Base-by-base conservation (phyloP, 306 rosid genomes). In the Castanospermum australe region DNA sequence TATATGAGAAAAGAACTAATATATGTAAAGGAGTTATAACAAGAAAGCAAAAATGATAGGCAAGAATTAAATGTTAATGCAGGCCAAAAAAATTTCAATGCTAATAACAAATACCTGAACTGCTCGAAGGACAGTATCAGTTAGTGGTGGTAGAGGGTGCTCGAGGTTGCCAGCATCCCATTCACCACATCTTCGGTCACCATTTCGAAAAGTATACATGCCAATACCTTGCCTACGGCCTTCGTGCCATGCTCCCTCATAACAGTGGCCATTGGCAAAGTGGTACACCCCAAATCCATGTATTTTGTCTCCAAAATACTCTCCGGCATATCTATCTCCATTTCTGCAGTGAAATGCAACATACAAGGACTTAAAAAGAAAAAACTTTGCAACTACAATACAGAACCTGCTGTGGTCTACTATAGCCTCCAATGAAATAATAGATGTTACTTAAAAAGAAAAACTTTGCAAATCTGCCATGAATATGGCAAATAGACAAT, bases 171-270 rank as follows among this genome's bases (percentile, higher is more conserved):
- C 98, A 63, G 77, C 89, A 62, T 93, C 99, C 99, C 99, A 96
- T 87, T 90, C 90, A 0, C 99, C 99, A n/a, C 93, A 84, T 88
- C 90, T 90, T 14, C 86, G 50, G 62, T 96, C 94, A 2, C 85
- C 88, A 22, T 73, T 93, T 71, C 96, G 81, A 59, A 96, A 96
- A 9, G 87, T 86, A 52, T 96, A 96, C 63, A 77, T 83, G 17
- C 99, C 99, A 5, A 83, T 84, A 30, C 98, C 99, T 83, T 93
- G 99, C 79, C 91, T 90, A 0, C 94, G 88, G 15, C 99, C 98
- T 67, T 96, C 99, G 35, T 96, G 98, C 99, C 99, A 96, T 4
- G 98, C 94, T 4, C 99, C 99, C 68, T 93, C 99, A 2, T 96
- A 96, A 55, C 96, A 91, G 81, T 96, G 99, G 13, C 97, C 97